phyloP scores from a whole-genome alignment of 345 rosid genomes.

The Euphorbia peplus region DNA sequence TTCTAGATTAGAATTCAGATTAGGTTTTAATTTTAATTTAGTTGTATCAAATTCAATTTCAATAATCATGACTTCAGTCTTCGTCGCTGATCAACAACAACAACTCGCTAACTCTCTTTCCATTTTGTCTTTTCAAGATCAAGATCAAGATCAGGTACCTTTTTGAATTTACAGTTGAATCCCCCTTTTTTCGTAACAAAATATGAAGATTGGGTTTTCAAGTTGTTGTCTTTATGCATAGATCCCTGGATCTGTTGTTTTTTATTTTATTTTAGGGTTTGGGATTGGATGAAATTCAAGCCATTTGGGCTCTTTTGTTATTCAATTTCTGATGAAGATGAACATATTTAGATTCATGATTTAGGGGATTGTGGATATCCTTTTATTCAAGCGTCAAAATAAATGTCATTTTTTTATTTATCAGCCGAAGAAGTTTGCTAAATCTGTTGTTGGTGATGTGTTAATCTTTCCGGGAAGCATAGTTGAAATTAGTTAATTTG shows the following conservation, averaged over 20 bases:
- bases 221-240: neutral
- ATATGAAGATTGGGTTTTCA: neutral
- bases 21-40: neutral
- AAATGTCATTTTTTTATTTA: too few species aligned
- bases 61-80: slow-evolving; percentile 27
- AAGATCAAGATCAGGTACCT: slow-evolving; percentile 42
- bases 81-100: slow-evolving; percentile 13
- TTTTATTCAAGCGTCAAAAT: neutral
- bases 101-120: slow-evolving; percentile 10
- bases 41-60: neutral
- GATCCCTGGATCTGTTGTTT: neutral
- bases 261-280: neutral
- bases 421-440: too few species aligned
- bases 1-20: neutral
- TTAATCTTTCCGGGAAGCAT: too few species aligned
- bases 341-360: neutral
- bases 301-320: neutral
- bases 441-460: neutral
- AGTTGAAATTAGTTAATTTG: too few species aligned
- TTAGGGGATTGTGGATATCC: neutral
- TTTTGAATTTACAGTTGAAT: neutral
- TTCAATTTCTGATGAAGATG: neutral
- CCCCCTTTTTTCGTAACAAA: neutral
- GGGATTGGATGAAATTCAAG: neutral
- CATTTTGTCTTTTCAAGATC: slow-evolving; percentile 21